These are phyloP conservation scores for Salinomyces thailandicus DNA, from an alignment of 2,329 filamentous ascomycete species.

Conservation along the genomic window DNA sequence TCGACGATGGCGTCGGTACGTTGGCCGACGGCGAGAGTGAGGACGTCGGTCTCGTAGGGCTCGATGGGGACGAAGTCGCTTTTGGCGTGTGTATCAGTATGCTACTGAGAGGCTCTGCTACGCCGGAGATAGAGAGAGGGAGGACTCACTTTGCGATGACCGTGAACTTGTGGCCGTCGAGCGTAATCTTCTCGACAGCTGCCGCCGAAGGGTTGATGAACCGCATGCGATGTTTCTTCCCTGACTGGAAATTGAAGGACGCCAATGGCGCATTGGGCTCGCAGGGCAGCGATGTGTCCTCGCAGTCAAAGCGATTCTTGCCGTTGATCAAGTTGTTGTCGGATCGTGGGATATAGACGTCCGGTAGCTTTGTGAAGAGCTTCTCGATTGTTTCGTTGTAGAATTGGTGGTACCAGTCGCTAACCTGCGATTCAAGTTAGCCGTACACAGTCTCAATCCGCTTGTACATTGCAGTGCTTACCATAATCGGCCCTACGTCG, in stretches of 20 bases:
- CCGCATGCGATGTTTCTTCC: conserved; percentile 31
- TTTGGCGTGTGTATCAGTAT: too few relatives aligned
- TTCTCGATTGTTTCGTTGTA: conserved; percentile 19
- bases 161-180: conserved; percentile 34
- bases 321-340: conserved; percentile 27
- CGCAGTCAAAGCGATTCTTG: conserved; percentile 22
- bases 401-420: conserved; percentile 26
- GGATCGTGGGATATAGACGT: conserved; percentile 16
- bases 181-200: conserved; percentile 32
- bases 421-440: too few relatives aligned
- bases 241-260: conserved; percentile 30
- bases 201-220: conserved; percentile 33
- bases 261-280: conserved; percentile 18
- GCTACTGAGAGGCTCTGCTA: too few relatives aligned
- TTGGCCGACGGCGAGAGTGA: conserved; percentile 34
- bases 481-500: conserved; percentile 22
- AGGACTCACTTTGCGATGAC: conserved; percentile 28
- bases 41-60: conserved; percentile 29
- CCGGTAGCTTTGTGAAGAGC: conserved; percentile 15
- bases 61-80: conserved; percentile 31
- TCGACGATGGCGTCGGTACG: conserved; percentile 31
- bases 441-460: too few relatives aligned
- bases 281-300: conserved; percentile 15
- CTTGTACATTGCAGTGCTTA: too few relatives aligned
- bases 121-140: not conserved